Percentiles rank a stretch among this genome's conserved stretches.
Evolutionary conservation across 2,329 filamentous ascomycete genomes (phyloP).

Genomic region (Lomentospora prolificans): DNA sequence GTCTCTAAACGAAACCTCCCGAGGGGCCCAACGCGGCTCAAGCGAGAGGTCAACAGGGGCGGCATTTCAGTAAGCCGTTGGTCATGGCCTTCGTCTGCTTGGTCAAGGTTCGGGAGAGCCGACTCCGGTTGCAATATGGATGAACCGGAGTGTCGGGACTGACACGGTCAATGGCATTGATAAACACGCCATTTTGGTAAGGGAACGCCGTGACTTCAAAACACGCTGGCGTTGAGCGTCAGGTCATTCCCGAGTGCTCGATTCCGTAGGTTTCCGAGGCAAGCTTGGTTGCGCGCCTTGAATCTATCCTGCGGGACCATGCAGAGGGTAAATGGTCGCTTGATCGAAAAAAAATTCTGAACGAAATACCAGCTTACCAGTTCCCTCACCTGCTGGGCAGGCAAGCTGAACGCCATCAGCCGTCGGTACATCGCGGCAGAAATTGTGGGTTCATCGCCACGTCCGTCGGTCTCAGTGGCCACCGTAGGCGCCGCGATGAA

Average conservation of each 20-base stretch:
- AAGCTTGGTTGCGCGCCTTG: neutral
- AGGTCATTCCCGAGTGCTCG: neutral
- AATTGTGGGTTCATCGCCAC: neutral
- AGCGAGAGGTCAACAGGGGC: no score
- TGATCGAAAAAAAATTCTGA: no score
- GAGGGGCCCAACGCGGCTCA: no score
- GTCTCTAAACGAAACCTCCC: no score
- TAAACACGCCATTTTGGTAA: neutral
- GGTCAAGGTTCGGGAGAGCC: neutral
- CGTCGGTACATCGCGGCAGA: neutral
- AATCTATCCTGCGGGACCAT: neutral
- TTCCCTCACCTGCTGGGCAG: no score
- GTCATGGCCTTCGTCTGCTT: neutral
- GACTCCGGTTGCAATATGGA: neutral
- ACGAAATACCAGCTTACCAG: no score
- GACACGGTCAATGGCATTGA: neutral
- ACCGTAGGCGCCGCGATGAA: neutral
- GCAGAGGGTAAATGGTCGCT: neutral
- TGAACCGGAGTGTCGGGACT: neutral
- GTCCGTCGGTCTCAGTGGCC: neutral
- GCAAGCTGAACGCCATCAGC: no score
- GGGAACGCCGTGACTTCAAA: neutral
- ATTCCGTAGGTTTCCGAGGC: neutral
- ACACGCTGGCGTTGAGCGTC: neutral
- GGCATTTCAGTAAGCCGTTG: neutral